These are phyloP conservation scores for Debaryomyces nepalensis DNA, from an alignment of 1,139 yeast genomes.

Conservation along the genomic window DNA sequence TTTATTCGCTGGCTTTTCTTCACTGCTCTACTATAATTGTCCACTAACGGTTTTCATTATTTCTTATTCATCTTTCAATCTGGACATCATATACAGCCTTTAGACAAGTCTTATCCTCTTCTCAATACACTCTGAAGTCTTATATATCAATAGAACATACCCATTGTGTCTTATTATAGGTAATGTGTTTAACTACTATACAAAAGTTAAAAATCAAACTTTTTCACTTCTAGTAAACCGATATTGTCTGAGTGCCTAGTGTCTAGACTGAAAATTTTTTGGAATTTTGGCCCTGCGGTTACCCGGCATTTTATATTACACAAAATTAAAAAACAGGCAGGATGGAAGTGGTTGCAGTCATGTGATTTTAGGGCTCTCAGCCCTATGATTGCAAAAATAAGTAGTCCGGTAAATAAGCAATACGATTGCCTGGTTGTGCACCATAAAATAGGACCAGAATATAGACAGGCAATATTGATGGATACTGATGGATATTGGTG, in stretches of 20 bases:
- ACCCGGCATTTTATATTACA: conserved; percentile 4
- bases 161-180: conserved; percentile 20
- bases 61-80: neutral
- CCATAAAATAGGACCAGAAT: too few relatives aligned
- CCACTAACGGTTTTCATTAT: neutral
- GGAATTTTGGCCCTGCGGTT: conserved; percentile 4
- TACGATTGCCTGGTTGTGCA: too few relatives aligned
- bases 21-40: neutral
- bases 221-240: conserved; percentile 8
- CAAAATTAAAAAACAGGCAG: neutral
- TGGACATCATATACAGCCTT: neutral
- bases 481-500: too few relatives aligned
- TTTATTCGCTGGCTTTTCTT: too few relatives aligned
- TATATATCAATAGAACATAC: conserved; percentile 16
- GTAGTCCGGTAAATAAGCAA: too few relatives aligned
- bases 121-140: conserved; percentile 4
- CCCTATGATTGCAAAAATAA: too few relatives aligned
- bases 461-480: too few relatives aligned
- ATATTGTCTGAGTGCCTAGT: conserved; percentile 1
- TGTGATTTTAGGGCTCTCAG: neutral
- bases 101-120: neutral
- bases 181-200: conserved; percentile 11
- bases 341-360: neutral
- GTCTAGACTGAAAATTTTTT: conserved; percentile 13
- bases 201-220: conserved; percentile 6